These are phyloP conservation scores for Seiridium unicorne DNA, from an alignment of 2,329 filamentous ascomycete species.

Conservation along the genomic window DNA sequence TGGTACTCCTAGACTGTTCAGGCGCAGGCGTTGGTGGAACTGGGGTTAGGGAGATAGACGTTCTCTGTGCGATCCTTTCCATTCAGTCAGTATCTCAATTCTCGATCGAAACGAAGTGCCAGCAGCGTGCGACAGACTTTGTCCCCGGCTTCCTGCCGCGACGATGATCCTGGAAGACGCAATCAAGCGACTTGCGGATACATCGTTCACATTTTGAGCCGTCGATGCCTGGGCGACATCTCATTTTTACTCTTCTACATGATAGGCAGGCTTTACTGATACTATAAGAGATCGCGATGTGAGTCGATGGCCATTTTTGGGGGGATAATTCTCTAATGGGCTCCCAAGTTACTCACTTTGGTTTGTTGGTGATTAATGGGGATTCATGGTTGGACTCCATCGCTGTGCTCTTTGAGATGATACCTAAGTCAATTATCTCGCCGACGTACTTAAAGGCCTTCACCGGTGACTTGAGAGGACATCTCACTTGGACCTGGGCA, in stretches of 20 bases:
- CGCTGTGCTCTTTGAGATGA: neutral
- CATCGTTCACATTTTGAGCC: constrained; percentile 33
- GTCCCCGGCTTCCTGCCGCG: constrained; percentile 36
- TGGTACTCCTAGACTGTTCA: neutral
- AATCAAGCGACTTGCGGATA: constrained; percentile 32
- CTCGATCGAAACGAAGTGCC: no score
- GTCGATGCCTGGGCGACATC: constrained; percentile 24
- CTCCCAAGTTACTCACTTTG: neutral
- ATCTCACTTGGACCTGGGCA: neutral
- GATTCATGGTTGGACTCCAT: neutral
- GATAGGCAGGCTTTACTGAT: constrained; percentile 28
- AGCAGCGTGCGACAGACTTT: constrained; percentile 18
- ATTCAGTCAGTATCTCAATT: neutral
- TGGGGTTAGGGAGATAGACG: neutral
- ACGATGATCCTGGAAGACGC: constrained; percentile 35
- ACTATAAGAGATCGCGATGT: neutral
- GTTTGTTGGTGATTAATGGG: neutral
- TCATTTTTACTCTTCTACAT: constrained; percentile 38
- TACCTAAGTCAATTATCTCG: neutral
- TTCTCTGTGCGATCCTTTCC: neutral
- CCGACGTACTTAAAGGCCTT: neutral
- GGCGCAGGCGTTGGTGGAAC: neutral
- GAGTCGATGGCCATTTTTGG: neutral
- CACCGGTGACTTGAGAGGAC: neutral
- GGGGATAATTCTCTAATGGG: neutral